A percentile compares a stretch with the other conserved stretches of the same genome.
phyloP scores from a whole-genome alignment of 202 grass and related monocot genomes.

The Panicum hallii region DNA sequence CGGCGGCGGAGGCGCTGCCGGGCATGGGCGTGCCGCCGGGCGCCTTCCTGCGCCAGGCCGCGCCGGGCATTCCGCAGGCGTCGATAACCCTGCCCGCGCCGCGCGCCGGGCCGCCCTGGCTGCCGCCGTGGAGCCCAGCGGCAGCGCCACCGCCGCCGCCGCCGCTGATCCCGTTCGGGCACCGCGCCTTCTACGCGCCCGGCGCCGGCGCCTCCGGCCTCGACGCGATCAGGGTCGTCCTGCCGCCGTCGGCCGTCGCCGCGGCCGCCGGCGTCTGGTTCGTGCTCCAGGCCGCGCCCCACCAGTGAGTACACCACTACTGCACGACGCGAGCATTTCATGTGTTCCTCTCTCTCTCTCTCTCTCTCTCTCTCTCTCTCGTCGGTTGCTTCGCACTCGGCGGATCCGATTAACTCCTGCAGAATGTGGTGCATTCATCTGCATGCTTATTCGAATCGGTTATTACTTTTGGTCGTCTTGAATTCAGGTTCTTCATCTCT shows the following conservation, averaged over 20 bases:
- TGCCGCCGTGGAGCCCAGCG: slow-evolving; percentile 47
- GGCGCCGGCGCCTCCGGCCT: slow-evolving; percentile 15
- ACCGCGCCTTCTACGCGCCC: slow-evolving; percentile 42
- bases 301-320: slow-evolving; percentile 59
- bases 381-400: neutral
- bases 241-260: slow-evolving; percentile 49
- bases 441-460: neutral
- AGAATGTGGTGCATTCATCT: slow-evolving; percentile 34
- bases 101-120: slow-evolving; percentile 42
- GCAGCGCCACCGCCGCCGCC: neutral
- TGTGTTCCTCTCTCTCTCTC: slow-evolving; percentile 20
- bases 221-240: slow-evolving; percentile 61
- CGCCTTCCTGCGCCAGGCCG: slow-evolving; percentile 25
- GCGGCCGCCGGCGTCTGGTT: slow-evolving; percentile 70
- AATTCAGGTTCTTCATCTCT: neutral
- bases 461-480: neutral
- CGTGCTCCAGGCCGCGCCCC: slow-evolving; percentile 67
- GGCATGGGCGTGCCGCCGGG: slow-evolving; percentile 31
- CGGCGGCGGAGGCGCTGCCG: neutral
- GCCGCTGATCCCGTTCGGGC: slow-evolving; percentile 40
- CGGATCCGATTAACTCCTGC: slow-evolving; percentile 23
- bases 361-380: neutral
- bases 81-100: slow-evolving; percentile 29
- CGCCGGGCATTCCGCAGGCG: slow-evolving; percentile 56
- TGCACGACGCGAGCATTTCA: slow-evolving; percentile 54